Conservation (phyloP, 1,284 basidiomycete genomes). For the Malassezia equina region DNA sequence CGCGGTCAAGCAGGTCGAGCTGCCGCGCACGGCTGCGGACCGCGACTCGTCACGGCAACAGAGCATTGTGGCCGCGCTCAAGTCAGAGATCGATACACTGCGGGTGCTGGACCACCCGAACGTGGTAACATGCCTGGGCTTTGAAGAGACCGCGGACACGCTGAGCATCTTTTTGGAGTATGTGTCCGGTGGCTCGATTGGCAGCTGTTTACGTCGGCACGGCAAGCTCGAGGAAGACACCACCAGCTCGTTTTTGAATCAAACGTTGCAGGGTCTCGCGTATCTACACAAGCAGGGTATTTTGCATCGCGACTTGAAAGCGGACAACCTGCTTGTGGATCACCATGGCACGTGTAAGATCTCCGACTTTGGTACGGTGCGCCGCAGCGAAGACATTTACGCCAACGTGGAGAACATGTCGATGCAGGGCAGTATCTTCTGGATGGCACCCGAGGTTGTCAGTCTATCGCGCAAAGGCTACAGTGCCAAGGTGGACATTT, state of each 20-base stretch:
- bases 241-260: conserved; percentile 80
- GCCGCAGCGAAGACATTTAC: conserved; percentile 60
- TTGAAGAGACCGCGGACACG: conserved; percentile 75
- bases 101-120: conserved; percentile 94
- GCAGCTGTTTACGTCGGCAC: conserved; percentile 79
- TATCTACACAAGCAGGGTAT: conserved; percentile 88
- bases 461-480: conserved; percentile 68
- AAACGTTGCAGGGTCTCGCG: conserved; percentile 82
- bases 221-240: conserved; percentile 86
- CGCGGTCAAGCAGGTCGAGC: conserved; percentile 97
- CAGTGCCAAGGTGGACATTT: conserved; percentile 93
- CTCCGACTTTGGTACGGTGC: conserved; percentile 68
- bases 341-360: conserved; percentile 90
- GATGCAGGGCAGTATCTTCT: conserved; percentile 94
- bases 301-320: conserved; percentile 90
- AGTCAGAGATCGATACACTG: conserved; percentile 81
- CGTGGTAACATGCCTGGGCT: conserved; percentile 89
- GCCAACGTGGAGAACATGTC: conserved; percentile 63
- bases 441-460: conserved; percentile 97
- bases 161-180: conserved; percentile 82
- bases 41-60: conserved; percentile 75
- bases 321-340: conserved; percentile 95
- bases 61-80: conserved; percentile 77
- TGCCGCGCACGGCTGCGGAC: conserved; percentile 79
- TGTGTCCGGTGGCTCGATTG: conserved; percentile 85